A percentile compares a stretch with the other conserved stretches of the same genome.
Evolutionary conservation across 495 filamentous ascomycete genomes (phyloP).

Genomic region (Venustampulla echinocandica): DNA sequence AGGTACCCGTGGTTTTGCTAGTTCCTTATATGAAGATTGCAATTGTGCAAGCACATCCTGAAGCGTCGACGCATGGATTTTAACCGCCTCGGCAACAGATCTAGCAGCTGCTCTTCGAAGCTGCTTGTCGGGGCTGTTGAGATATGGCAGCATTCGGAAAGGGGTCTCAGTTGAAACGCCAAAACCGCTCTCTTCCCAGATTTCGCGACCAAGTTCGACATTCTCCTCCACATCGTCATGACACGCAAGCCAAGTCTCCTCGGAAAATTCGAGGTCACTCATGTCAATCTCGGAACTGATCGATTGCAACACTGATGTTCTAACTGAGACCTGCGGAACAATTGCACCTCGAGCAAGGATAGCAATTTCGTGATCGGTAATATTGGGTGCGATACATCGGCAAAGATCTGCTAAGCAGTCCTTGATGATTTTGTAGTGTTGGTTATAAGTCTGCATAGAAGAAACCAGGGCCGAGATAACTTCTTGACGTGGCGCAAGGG

Average conservation of each 20-base stretch:
- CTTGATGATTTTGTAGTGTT: constrained; percentile 90
- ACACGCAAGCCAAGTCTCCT: constrained; percentile 86
- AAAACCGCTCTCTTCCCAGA: constrained; percentile 91
- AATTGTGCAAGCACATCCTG: constrained; percentile 50
- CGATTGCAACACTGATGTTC: constrained; percentile 81
- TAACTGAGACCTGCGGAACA: constrained; percentile 67
- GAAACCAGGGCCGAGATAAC: constrained; percentile 59
- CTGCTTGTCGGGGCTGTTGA: constrained; percentile 67
- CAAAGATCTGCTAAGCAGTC: constrained; percentile 82
- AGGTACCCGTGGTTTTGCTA: constrained; percentile 70
- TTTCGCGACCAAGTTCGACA: constrained; percentile 67
- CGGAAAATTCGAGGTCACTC: constrained; percentile 72
- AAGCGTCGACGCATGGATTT: constrained; percentile 47
- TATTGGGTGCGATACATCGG: constrained; percentile 68
- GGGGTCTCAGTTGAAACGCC: constrained; percentile 51
- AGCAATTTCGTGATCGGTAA: constrained; percentile 56
- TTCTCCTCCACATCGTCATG: constrained; percentile 91
- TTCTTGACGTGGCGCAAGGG: constrained; percentile 64
- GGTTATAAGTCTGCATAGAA: constrained; percentile 80
- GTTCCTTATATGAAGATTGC: constrained; percentile 58
- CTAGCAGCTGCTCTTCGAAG: constrained; percentile 76
- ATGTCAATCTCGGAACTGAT: constrained; percentile 87
- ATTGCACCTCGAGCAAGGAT: constrained; percentile 66
- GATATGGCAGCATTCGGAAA: constrained; percentile 61
- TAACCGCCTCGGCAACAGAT: constrained; percentile 65